Base-by-base conservation (phyloP, 179 eudicot species). In the Beta macrorhiza region DNA sequence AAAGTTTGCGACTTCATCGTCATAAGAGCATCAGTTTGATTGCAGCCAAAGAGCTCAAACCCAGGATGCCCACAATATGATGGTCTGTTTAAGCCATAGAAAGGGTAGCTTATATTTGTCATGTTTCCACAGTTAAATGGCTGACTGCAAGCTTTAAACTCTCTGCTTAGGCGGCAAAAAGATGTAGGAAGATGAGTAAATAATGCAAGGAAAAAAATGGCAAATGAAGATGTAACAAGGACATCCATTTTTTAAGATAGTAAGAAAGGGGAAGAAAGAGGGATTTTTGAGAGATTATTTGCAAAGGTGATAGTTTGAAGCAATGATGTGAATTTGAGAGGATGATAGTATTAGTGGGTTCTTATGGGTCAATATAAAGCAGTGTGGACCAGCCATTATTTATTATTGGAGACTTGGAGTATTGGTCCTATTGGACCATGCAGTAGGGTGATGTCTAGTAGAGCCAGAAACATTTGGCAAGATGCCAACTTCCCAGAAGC, bases 1-100 rank as follows among this genome's bases (percentile, higher is more conserved):
- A 83, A 83, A 13, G 16, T 51, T 49, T 83, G 85, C 2, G 80
- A 75, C 44, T 51, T 22, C 25, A 83, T 83, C n/a, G 3, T 75
- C 57, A 79, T 68, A 8, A 74, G 45, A 37, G 79, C 13, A 20
- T 29, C 47, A 10, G 52, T 65, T 52, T 83, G 85, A 20, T 83
- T 51, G 65, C 85, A 83, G 0, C 63, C 67, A 16, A 45, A 75
- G 57, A 90, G 84, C 73, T 77, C 51, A 73, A 89, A 84, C 62
- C 88, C 87, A 67, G 90, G 89, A 83, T 80, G 87, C n/a, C 91
- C 90, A 73, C 93, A 89, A 55, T 59, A 85, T 25, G 79, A 87
- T 17, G 78, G 90, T 44, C 71, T 42, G 25, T 72, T 72, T 42
- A 44, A 19, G 37, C 90, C 81, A 65, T 74, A 80, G 52, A 90